These are phyloP conservation scores for Nothomitra cinnamomea DNA, from an alignment of 2,329 filamentous ascomycete species.

Conservation along the genomic window DNA sequence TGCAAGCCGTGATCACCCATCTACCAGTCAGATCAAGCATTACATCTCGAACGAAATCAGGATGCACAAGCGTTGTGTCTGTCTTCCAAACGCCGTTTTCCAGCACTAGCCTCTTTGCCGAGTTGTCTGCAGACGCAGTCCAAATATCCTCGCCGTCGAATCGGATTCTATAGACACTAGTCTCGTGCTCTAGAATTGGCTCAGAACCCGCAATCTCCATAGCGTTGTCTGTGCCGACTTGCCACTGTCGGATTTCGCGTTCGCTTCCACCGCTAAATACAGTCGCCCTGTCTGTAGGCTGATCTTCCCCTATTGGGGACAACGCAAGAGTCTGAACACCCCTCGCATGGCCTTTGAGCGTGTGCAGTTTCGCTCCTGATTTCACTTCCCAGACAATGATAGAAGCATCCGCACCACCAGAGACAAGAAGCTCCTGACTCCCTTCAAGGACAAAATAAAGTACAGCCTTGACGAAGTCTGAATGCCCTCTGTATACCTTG, in stretches of 20 bases:
- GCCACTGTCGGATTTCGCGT: constrained; percentile 57
- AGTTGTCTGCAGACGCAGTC: constrained; percentile 87
- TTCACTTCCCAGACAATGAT: constrained; percentile 17
- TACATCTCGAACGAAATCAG: constrained; percentile 79
- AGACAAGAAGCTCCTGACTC: constrained; percentile 36
- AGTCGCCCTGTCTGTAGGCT: constrained; percentile 19
- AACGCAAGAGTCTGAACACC: constrained; percentile 65
- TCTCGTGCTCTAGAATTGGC: constrained; percentile 67
- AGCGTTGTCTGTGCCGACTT: constrained; percentile 27
- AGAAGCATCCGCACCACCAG: constrained; percentile 28
- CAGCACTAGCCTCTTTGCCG: constrained; percentile 55
- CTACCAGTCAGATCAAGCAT: constrained; percentile 49
- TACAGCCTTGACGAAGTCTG: constrained; percentile 82
- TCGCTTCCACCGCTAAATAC: constrained; percentile 58
- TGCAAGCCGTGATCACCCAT: constrained; percentile 73
- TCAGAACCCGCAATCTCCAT: constrained; percentile 24
- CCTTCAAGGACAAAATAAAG: constrained; percentile 26
- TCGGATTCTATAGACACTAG: constrained; percentile 65
- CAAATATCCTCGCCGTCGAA: constrained; percentile 69
- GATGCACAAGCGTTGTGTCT: constrained; percentile 60
- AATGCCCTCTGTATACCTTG: constrained; percentile 56
- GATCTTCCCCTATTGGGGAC: constrained; percentile 44
- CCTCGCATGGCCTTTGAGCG: constrained; percentile 60
- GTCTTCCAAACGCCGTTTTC: constrained; percentile 44
- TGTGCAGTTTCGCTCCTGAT: constrained; percentile 35